Evolutionary conservation across 2,329 filamentous ascomycete species (phyloP).

Genomic region (Monascus ruber): DNA sequence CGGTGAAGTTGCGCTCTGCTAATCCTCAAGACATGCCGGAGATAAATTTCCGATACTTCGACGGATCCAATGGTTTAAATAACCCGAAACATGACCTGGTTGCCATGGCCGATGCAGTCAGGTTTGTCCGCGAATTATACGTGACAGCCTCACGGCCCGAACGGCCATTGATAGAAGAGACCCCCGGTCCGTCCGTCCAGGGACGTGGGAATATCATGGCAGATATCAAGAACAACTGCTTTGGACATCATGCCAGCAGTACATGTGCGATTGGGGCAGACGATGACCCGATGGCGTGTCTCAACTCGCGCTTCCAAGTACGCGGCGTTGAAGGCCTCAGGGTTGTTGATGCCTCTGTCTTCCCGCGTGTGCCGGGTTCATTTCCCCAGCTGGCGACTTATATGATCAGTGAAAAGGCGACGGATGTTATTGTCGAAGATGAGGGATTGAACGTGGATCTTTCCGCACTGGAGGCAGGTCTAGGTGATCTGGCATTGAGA

Average conservation of each 20-base stretch:
- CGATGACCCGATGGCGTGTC: slow-evolving; percentile 42
- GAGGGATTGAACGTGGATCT: too few species aligned
- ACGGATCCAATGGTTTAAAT: slow-evolving; percentile 22
- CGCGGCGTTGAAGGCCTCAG: slow-evolving; percentile 44
- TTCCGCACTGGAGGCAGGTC: too few species aligned
- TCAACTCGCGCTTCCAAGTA: slow-evolving; percentile 48
- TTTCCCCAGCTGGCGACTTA: slow-evolving; percentile 43
- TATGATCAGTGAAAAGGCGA: slow-evolving; percentile 51
- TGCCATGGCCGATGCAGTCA: slow-evolving; percentile 45
- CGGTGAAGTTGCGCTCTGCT: slow-evolving; percentile 47
- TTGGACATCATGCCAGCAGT: slow-evolving; percentile 48
- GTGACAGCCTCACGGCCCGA: slow-evolving; percentile 27
- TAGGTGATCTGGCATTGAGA: too few species aligned
- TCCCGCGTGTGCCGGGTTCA: slow-evolving; percentile 45
- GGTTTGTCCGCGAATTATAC: slow-evolving; percentile 40
- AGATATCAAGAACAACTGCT: slow-evolving; percentile 40
- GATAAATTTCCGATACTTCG: slow-evolving; percentile 52
- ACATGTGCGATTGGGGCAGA: slow-evolving; percentile 46
- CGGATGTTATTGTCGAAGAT: slow-evolving; percentile 40
- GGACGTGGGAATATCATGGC: slow-evolving; percentile 36
- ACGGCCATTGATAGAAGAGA: slow-evolving; percentile 32
- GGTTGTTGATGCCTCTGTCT: slow-evolving; percentile 52
- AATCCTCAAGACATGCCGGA: slow-evolving; percentile 54
- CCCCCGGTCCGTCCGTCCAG: slow-evolving; percentile 31
- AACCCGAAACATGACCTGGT: slow-evolving; percentile 35